Evolutionary conservation across 2,329 filamentous ascomycete genomes (phyloP), one percentile per base, ranked within the genome.

Genomic region (Mycogone perniciosa): DNA sequence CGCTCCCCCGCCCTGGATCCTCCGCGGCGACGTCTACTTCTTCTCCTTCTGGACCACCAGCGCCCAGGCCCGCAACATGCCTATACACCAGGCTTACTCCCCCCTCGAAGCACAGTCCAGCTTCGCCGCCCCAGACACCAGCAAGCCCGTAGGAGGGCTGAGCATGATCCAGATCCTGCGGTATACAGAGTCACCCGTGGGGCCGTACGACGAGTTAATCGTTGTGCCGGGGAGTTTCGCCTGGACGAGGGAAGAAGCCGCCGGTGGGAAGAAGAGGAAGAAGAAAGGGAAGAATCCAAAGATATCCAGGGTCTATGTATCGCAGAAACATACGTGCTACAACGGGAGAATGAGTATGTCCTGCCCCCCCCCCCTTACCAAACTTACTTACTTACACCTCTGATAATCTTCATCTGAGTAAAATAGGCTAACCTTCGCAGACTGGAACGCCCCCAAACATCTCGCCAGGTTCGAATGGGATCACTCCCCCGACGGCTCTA

Each of bases 381-480:
- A 44, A 37, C 20, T 40, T 10, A 38, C 27, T 37, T 34, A 30
- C 31, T 35, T 27, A 40, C 34, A 31, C 13, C 7, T 35, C 5
- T 30, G 9, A 44, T 35, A 29, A 49, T 6, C 9, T 13, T 27
- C 13, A 46, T 20, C 29, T 26, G 27, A 38, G n/a, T 7, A n/a
- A 6, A 37, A 26, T 9, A 4, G 9, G 20, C 20, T 41, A 13
- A n/a, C 11, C 20, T 9, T 27, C 20, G 10, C 31, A 76, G 74
- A 79, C 54, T 80, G 76, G 76, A 79, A 77, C 57, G 73, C 77
- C 31, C 76, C 77, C 9, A 80, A 80, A 56, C 76, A 80, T 50
- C 69, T 80, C 10, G 77, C 77, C 34, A 64, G 64, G 8, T 80
- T 80, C 58, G 67, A 70, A 10, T 80, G 74, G 69, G 61, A 63